phyloP scores from a whole-genome alignment of 2,329 filamentous ascomycete genomes.

The Botrytis fragariae region DNA sequence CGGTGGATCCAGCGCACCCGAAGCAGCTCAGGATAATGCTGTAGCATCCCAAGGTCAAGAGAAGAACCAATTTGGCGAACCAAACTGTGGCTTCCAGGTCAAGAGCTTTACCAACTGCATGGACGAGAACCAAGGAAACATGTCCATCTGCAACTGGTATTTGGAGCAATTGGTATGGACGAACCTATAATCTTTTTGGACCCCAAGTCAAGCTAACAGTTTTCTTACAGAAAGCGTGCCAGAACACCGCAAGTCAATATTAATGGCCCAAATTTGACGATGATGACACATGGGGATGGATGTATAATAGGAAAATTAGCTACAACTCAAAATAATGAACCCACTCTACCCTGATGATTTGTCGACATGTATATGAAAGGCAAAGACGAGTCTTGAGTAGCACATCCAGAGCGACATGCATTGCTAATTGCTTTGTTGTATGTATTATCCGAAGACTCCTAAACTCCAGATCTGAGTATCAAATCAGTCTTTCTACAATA shows the following conservation, averaged over 20 bases:
- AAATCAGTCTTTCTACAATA: background rate
- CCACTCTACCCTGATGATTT: conserved; percentile 4
- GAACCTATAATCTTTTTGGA: background rate
- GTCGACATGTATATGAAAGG: background rate
- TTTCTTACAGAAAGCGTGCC: conserved; percentile 69
- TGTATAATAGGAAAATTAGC: conserved; percentile 11
- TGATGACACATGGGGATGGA: background rate
- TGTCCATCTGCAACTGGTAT: conserved; percentile 98
- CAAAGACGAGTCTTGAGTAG: background rate
- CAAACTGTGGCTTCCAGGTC: conserved; percentile 76
- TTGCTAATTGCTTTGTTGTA: background rate
- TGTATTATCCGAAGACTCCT: background rate
- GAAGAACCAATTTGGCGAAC: conserved; percentile 54
- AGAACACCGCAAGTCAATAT: conserved; percentile 60
- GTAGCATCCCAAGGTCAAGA: conserved; percentile 52
- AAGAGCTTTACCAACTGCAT: conserved; percentile 91
- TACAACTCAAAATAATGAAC: conserved; percentile 6
- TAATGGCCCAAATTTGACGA: conserved; percentile 4
- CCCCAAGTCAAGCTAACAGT: conserved; percentile 34
- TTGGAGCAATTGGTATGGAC: conserved; percentile 77
- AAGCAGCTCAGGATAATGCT: conserved; percentile 49
- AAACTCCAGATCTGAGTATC: background rate
- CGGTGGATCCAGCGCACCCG: conserved; percentile 63
- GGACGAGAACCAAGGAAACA: conserved; percentile 89
- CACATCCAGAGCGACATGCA: background rate